A percentile compares a stretch with the other conserved stretches of the same genome.
Evolutionary conservation across 2,329 filamentous ascomycete species (phyloP).

Genomic region (Periglandula ipomoeae): DNA sequence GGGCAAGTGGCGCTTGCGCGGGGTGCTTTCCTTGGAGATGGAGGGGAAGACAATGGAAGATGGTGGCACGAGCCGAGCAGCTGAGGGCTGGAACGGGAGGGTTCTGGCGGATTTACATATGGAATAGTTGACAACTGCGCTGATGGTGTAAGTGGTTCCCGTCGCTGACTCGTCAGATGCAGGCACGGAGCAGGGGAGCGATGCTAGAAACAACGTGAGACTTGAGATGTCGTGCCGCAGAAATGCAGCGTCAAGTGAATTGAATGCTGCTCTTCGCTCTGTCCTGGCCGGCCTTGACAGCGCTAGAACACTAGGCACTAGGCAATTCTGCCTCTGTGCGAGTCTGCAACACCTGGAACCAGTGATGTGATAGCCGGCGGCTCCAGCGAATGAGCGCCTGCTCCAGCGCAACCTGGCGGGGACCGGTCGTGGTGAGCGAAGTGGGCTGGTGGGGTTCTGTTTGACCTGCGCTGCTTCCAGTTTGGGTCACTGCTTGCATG

Average conservation of each 20-base stretch:
- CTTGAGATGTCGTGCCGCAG: no score
- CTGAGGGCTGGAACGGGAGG: neutral
- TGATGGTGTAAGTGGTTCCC: neutral
- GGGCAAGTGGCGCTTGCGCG: slow-evolving; percentile 6
- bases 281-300: no score
- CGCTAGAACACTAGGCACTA: no score
- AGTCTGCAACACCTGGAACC: neutral
- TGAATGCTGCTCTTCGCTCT: neutral
- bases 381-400: neutral
- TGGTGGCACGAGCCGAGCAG: neutral
- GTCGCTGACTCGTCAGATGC: neutral
- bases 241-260: neutral
- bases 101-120: neutral
- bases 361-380: neutral
- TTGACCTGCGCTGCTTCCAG: neutral
- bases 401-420: neutral
- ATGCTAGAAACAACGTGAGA: no score
- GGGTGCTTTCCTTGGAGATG: slow-evolving; percentile 1
- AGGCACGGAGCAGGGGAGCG: neutral
- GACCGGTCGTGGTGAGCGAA: neutral
- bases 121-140: neutral
- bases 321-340: no score
- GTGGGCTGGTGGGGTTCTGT: neutral
- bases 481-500: neutral
- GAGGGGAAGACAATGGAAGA: slow-evolving; percentile 2